Evolutionary conservation across 208 protist genomes (phyloP), one percentile per base, ranked within the genome.

Genomic region (Leishmania mexicana): DNA sequence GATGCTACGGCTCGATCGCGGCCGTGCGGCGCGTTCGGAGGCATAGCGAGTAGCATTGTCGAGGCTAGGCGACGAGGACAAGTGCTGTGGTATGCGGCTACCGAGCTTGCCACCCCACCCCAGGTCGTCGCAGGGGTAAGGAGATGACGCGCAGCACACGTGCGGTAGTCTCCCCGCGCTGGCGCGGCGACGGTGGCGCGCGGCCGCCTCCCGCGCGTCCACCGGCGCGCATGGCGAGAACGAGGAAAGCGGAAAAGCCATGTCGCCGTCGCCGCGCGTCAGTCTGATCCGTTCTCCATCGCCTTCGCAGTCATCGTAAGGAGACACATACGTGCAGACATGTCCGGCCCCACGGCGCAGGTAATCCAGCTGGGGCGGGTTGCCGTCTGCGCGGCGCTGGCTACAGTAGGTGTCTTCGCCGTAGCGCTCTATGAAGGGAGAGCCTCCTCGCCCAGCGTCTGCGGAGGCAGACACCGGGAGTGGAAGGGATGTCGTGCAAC

Each of bases 401-500:
- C 86, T 89, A 70, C 35, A 85, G 68, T 80, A 89, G 19, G 85
- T 88, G 64, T 53, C 71, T 3, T 67, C 68, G 2, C 35, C 13
- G 81, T 86, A 88, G 8, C 85, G 60, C 75, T 45, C 54, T 19
- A 67, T 21, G 57, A 24, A 15, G 54, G 75, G 51, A 45, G 51
- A 76, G 35, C 47, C 35, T n/a, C 51, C 6, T 40, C 35, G 47
- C 51, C 17, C 40, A n/a, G 40, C 38, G n/a, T 19, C n/a, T 42
- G 35, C 24, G n/a, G 47, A 13, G 24, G 71, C 71, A 49, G 67
- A 28, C 38, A 57, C 6, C 47, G 71, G 28, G 5, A 13, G 21
- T 10, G 47, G 11, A n/a, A 40, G 19, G 47, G n/a, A 38, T 31
- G 42, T 3, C 15, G 28, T 10, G 71, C 71, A 38, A n/a, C 40